Base-by-base conservation (phyloP, 2,329 filamentous ascomycete species). In the Xylaria sp. region DNA sequence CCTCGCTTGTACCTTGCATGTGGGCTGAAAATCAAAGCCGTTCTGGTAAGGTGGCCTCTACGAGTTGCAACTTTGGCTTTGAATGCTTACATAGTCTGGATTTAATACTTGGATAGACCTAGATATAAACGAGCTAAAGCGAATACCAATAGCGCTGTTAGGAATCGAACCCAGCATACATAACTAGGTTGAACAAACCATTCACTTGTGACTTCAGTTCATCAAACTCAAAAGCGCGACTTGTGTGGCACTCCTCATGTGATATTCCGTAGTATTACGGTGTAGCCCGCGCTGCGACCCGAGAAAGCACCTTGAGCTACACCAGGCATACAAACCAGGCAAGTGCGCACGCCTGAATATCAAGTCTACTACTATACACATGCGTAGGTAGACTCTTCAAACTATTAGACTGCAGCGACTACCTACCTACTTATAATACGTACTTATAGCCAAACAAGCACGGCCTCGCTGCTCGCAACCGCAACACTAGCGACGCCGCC, bases 391-490 rank as follows among this genome's bases (percentile, higher is more conserved):
- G n/a, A 39, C 47, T 4, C 11, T 15, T 25, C 31, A 39, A 39
- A 1, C 9, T 31, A 22, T 59, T 39, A 50, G 17, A 39, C 22
- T 17, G 44, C 17, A 25, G n/a, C n/a, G n/a, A n/a, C n/a, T n/a
- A n/a, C n/a, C n/a, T n/a, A n/a, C n/a, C n/a, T n/a, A n/a, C n/a
- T n/a, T n/a, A n/a, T n/a, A n/a, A n/a, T n/a, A 25, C 27, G 31
- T 38, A 38, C n/a, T 51, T 49, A 69, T 15, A 76, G 53, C 64
- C 69, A 73, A 47, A 78, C 49, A 42, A 79, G 55, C 10, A 76
- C 69, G 2, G 76, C 77, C 58, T 77, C 74, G 36, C 77, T 79
- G 42, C 71, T 72, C 10, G 63, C 68, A 13, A 79, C 74, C 1
- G 50, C 68, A 10, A 79, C 65, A 1, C 59, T 62, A 1, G 70